Percentiles rank a stretch among this genome's conserved stretches.
Evolutionary conservation across 2,329 filamentous ascomycete species (phyloP).

Genomic region (Ophiosphaerella herpotricha): DNA sequence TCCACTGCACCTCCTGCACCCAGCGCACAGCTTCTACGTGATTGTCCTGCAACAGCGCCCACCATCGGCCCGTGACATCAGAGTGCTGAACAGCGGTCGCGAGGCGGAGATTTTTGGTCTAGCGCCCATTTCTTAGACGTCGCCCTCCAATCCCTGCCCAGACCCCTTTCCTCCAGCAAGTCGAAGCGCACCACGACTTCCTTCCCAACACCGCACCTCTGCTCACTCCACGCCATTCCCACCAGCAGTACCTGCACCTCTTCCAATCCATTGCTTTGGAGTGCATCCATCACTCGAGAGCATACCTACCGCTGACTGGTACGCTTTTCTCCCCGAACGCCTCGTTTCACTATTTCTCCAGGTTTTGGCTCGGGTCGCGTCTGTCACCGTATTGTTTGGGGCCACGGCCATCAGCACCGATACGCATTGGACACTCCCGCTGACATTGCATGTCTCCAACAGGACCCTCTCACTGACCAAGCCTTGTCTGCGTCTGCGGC

Average conservation of each 20-base stretch:
- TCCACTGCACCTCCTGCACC: no score
- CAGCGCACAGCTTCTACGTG: background rate
- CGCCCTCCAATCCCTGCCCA: conserved; percentile 43
- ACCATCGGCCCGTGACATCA: conserved; percentile 2
- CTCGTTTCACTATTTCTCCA: conserved; percentile 42
- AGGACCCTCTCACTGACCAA: conserved; percentile 43
- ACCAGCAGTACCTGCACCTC: conserved; percentile 26
- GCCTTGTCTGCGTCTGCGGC: conserved; percentile 35
- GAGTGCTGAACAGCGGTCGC: conserved; percentile 7
- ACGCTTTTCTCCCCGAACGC: conserved; percentile 28
- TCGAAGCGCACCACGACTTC: conserved; percentile 42
- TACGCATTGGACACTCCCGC: conserved; percentile 19
- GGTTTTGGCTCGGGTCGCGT: conserved; percentile 39
- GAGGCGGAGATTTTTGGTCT: conserved; percentile 39
- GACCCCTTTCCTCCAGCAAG: conserved; percentile 45
- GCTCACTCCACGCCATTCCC: conserved; percentile 32
- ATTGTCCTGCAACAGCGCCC: background rate
- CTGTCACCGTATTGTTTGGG: conserved; percentile 31
- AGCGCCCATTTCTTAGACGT: conserved; percentile 40
- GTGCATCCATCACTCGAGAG: conserved; percentile 41
- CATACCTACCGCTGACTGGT: conserved; percentile 45
- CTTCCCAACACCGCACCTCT: conserved; percentile 40
- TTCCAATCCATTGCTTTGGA: conserved; percentile 36
- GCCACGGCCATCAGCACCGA: conserved; percentile 22
- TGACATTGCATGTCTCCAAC: conserved; percentile 25